Evolutionary conservation across 495 filamentous ascomycete genomes (phyloP).

Genomic region (Hypoxylon subgilvum): DNA sequence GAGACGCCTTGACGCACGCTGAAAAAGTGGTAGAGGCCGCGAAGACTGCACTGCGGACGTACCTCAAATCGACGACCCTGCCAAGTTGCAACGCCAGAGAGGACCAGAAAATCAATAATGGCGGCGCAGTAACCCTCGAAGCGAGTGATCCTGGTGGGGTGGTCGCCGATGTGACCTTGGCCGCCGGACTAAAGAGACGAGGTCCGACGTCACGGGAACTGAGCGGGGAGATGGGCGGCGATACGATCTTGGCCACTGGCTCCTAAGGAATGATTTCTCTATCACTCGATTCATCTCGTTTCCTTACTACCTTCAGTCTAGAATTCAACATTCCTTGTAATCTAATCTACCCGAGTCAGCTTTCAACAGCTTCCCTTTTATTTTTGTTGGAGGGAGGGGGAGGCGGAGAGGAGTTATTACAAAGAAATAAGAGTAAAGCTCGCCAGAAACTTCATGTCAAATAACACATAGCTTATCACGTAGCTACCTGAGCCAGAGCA

Average conservation of each 20-base stretch:
- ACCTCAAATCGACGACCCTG: conserved; percentile 28
- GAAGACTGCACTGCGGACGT: conserved; percentile 42
- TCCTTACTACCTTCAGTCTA: not conserved
- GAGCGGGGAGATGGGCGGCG: conserved; percentile 61
- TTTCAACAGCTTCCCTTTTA: conserved; percentile 24
- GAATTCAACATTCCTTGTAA: conserved; percentile 39
- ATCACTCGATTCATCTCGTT: not conserved
- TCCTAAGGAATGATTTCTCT: not conserved
- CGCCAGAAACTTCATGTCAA: too few species aligned
- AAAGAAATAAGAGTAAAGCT: too few species aligned
- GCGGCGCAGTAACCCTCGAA: not conserved
- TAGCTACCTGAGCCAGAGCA: too few species aligned
- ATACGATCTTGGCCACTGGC: conserved; percentile 43
- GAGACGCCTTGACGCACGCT: conserved; percentile 45
- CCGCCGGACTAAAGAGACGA: conserved; percentile 39
- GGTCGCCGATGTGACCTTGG: not conserved
- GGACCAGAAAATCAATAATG: not conserved
- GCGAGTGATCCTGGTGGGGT: not conserved
- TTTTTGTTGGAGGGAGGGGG: too few species aligned
- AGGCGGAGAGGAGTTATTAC: too few species aligned
- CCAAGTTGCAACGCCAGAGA: not conserved
- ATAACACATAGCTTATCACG: too few species aligned
- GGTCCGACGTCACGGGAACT: conserved; percentile 56
- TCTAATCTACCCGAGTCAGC: conserved; percentile 15
- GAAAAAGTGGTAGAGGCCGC: conserved; percentile 49